phyloP scores from a whole-genome alignment of 2,329 filamentous ascomycete genomes.

The Fonsecaea pedrosoi region DNA sequence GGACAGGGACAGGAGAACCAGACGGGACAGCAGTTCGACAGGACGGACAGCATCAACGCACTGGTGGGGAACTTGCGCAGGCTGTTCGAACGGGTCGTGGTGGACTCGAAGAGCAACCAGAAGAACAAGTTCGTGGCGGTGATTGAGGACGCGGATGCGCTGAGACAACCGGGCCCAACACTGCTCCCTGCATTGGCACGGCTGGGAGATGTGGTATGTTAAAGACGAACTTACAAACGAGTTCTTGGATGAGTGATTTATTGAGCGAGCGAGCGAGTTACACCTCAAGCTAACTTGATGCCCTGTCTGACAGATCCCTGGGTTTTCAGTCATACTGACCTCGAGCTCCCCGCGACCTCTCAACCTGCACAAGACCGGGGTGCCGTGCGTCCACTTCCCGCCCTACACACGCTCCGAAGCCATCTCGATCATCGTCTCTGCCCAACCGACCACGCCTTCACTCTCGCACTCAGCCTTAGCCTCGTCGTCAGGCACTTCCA shows the following conservation, averaged over 20 bases:
- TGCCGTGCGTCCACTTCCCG: constrained; percentile 81
- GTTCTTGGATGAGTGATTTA: constrained; percentile 17
- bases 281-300: not conserved
- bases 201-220: constrained; percentile 66
- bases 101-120: not conserved
- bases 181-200: constrained; percentile 81
- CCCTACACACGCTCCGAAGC: constrained; percentile 83
- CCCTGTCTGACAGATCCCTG: constrained; percentile 68
- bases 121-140: constrained; percentile 70
- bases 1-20: constrained; percentile 42
- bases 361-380: constrained; percentile 71
- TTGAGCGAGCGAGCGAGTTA: too few species aligned
- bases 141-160: constrained; percentile 85
- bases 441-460: constrained; percentile 34
- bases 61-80: constrained; percentile 72
- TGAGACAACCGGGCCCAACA: constrained; percentile 79
- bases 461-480: not conserved
- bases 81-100: constrained; percentile 46
- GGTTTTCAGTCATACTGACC: constrained; percentile 77
- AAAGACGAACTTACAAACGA: too few species aligned
- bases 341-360: constrained; percentile 73
- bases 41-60: constrained; percentile 81
- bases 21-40: constrained; percentile 59
- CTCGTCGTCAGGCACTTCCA: constrained; percentile 26
- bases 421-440: constrained; percentile 73